Evolutionary conservation across 164 flowering plant genomes (phyloP).

Genomic region (Magnolia officinalis): DNA sequence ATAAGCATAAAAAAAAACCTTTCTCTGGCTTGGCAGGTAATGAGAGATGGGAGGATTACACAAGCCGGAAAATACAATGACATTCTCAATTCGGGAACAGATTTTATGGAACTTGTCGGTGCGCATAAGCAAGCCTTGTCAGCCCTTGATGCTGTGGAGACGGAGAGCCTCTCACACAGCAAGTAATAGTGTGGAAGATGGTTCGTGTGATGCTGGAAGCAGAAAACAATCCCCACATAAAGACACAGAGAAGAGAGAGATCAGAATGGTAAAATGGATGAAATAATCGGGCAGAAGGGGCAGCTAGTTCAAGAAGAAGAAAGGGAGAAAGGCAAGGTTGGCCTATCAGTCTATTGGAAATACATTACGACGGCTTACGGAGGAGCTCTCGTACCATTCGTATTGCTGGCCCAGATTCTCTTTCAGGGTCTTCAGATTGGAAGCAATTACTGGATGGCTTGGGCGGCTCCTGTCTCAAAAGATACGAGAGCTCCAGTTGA

Average conservation of each 20-base stretch:
- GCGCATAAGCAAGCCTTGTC: constrained; percentile 75
- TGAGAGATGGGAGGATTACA: constrained; percentile 75
- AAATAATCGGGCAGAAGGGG: constrained; percentile 34
- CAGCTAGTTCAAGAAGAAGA: constrained; percentile 96
- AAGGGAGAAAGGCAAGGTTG: constrained; percentile 85
- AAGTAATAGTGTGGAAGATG: constrained; percentile 14
- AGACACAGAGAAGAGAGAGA: constrained; percentile 16
- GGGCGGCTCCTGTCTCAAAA: constrained; percentile 72
- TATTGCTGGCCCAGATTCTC: constrained; percentile 49
- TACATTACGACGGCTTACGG: constrained; percentile 64
- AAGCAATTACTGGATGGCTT: constrained; percentile 98
- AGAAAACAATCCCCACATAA: neutral
- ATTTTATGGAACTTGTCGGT: constrained; percentile 86
- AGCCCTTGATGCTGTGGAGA: constrained; percentile 31
- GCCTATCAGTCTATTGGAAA: constrained; percentile 73
- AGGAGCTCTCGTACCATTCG: constrained; percentile 75
- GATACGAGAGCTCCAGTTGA: constrained; percentile 45
- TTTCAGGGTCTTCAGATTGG: constrained; percentile 54
- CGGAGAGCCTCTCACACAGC: constrained; percentile 13
- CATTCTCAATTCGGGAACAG: constrained; percentile 64
- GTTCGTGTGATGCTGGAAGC: neutral
- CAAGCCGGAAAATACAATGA: constrained; percentile 49
- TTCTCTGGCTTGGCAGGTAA: constrained; percentile 39
- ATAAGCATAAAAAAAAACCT: neutral
- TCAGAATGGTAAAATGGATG: constrained; percentile 34